Evolutionary conservation across 495 filamentous ascomycete species (phyloP), one percentile per base, ranked within the genome.

Genomic region (Chlorociboria aeruginascens): DNA sequence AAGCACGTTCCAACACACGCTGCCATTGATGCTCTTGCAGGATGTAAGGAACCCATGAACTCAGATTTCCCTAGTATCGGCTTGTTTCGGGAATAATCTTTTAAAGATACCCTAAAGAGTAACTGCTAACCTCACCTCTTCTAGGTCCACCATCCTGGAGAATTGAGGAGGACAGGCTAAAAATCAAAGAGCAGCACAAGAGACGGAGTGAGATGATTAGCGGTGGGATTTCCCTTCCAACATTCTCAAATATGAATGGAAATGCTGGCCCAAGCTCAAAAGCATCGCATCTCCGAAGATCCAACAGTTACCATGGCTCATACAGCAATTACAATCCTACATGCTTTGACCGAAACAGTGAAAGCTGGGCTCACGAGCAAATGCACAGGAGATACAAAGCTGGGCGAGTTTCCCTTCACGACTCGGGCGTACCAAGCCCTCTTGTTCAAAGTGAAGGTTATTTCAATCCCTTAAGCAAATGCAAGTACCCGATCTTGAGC

Each of bases 1-100:
- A 67, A 60, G 48, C 76, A 79, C 50, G 55, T 77, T n/a, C 71
- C 73, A 17, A 74, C 63, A 30, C 76, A 79, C 61, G 76, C 76
- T 35, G 72, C 71, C 42, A 55, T 64, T 34, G 76, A 83, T 54
- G 71, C 78, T 41, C 45, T 78, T 35, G 64, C 20, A 4, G 20
- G 20, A 25, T 25, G 20, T 25, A 25, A 25, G 20, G 20, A 25
- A 25, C 20, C 20, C 20, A 4, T 25, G 20, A 4, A 25, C 20
- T 25, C 20, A 25, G 4, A 2, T 25, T 25, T 25, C 4, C 20
- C 20, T 25, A 25, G 20, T 4, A 25, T 4, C 20, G 20, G 20
- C 4, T 25, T 25, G 20, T 25, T 4, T 25, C 20, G 20, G 20
- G 20, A 25, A 4, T 4, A 25, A 25, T 25, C 20, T 4, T 25